Evolutionary conservation across 2,329 filamentous ascomycete species (phyloP).

Genomic region (Xylariaceae sp.): DNA sequence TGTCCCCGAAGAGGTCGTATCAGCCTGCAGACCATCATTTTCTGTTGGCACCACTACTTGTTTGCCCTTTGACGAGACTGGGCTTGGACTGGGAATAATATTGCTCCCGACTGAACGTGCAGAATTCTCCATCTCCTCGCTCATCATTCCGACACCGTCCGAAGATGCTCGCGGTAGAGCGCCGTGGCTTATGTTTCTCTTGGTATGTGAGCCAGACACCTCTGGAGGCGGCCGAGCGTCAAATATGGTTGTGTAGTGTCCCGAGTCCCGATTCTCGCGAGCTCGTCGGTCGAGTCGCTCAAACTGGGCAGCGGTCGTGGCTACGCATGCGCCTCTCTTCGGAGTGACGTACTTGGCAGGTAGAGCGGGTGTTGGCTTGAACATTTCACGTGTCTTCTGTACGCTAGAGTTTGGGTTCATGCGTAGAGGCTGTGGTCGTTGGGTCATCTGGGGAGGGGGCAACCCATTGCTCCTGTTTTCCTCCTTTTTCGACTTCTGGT

Average conservation of each 20-base stretch:
- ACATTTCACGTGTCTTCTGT: constrained; percentile 11
- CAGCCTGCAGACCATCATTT: constrained; percentile 7
- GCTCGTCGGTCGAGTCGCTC: constrained; percentile 10
- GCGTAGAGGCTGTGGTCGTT: constrained; percentile 8
- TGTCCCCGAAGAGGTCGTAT: constrained; percentile 8
- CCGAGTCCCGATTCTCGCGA: constrained; percentile 5
- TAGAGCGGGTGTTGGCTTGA: constrained; percentile 5
- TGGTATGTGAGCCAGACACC: constrained; percentile 12
- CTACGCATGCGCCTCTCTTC: constrained; percentile 12
- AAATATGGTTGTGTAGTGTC: constrained; percentile 1
- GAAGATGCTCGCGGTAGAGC: constrained; percentile 15
- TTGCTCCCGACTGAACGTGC: constrained; percentile 3
- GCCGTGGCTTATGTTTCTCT: constrained; percentile 17
- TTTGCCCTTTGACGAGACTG: not conserved
- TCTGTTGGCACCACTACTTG: constrained; percentile 2
- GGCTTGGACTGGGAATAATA: constrained; percentile 1
- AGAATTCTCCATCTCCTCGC: constrained; percentile 22
- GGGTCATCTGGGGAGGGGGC: constrained; percentile 7
- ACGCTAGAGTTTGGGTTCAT: constrained; percentile 9
- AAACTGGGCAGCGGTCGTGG: constrained; percentile 7
- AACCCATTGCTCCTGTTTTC: constrained; percentile 9
- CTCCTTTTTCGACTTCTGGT: constrained; percentile 12
- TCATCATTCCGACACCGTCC: constrained; percentile 18
- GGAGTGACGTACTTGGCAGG: constrained; percentile 11
- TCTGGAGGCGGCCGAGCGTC: constrained; percentile 12